These are phyloP conservation scores for Eucalyptus cloeziana DNA, from an alignment of 345 rosid genomes.

Conservation along the genomic window DNA sequence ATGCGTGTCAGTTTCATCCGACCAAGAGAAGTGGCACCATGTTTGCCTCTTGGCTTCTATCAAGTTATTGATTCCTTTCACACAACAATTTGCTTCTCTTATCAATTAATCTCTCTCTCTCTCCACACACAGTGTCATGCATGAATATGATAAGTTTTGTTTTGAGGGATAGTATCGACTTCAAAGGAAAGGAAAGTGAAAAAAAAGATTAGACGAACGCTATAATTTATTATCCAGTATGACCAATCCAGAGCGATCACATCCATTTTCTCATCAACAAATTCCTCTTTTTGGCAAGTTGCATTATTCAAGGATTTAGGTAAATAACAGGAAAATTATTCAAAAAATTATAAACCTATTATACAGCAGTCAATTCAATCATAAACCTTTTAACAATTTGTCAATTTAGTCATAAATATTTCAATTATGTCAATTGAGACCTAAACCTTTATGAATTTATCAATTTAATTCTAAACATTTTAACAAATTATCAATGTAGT, in stretches of 20 bases:
- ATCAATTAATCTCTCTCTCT: not conserved
- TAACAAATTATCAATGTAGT: no score
- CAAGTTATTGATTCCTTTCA: not conserved
- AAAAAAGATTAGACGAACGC: not conserved
- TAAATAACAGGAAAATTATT: not conserved
- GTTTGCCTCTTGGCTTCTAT: not conserved
- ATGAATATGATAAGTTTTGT: not conserved
- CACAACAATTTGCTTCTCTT: not conserved
- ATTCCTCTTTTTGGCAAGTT: not conserved
- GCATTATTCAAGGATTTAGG: not conserved
- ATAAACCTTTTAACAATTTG: no score
- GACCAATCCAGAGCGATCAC: not conserved
- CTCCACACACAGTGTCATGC: not conserved
- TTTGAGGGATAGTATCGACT: not conserved
- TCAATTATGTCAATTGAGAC: no score
- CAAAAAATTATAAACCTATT: no score
- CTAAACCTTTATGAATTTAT: fast-evolving
- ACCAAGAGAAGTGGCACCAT: not conserved
- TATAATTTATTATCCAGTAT: not conserved
- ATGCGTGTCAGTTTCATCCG: not conserved
- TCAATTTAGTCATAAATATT: no score
- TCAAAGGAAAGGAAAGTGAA: not conserved
- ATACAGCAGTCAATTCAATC: fast-evolving
- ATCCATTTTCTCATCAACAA: not conserved
- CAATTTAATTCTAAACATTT: no score